Evolutionary conservation across 1,284 basidiomycete species (phyloP), one percentile per base, ranked within the genome.

Genomic region (Phenoliferia sp.): DNA sequence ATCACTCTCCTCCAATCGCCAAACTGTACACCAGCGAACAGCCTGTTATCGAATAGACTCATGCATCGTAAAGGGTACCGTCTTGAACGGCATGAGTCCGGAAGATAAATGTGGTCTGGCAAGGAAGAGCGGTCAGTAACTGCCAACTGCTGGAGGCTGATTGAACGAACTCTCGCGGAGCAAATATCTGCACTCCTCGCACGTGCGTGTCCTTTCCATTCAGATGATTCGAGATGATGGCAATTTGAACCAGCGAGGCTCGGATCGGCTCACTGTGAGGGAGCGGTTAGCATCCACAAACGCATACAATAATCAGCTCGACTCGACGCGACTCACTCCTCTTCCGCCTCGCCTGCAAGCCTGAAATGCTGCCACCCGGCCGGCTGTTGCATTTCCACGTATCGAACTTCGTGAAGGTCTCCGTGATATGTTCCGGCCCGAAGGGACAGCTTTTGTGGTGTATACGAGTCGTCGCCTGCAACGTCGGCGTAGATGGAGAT

Each of bases 131-230:
- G n/a, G 59, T 65, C 33, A 65, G 44, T 63, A 16, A 17, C 9
- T 31, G 4, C 12, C 28, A 3, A 29, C 31, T 1, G 12, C 3
- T 16, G 4, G 15, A 12, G 31, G n/a, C 28, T 9, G 17, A 28
- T 19, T 16, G 9, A 7, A 63, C 88, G 70, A 76, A 93, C 93
- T 88, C 87, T 9, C 86, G 78, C 2, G 93, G 90, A 0, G 94
- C 95, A 68, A 93, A 87, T 29, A 98, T 85, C 62, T 85, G 86
- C 54, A 99, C 79, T 1, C 94, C 92, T 26, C 96, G 86, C 19
- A 99, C 90, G 80, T 99, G 96, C 12, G 96, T 99, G 80, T 99
- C 96, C 79, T 99, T 99, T 3, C 96, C 96, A 74, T 95, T 97
- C 85, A 96, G 89, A 77, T 99, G 94, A 77, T 99, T 99, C 28